A percentile compares a stretch with the other conserved stretches of the same genome.
phyloP scores from a whole-genome alignment of 1,139 yeast species.

The Petasospora rhodanensis region DNA sequence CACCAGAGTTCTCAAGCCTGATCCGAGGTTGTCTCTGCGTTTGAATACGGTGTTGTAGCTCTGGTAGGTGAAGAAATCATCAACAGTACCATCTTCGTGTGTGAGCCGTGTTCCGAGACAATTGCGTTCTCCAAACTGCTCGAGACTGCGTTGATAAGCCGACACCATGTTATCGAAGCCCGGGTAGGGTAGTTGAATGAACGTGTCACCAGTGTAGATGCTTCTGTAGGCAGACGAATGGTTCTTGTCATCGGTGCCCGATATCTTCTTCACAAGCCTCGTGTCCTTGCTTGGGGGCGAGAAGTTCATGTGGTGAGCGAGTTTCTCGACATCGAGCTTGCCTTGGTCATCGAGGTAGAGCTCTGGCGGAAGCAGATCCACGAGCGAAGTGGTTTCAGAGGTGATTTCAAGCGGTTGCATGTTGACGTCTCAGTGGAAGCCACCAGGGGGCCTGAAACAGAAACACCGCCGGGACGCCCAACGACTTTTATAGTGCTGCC shows the following conservation, averaged over 20 bases:
- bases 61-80: constrained; percentile 42
- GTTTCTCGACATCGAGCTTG: constrained; percentile 4
- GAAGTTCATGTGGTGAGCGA: constrained; percentile 3
- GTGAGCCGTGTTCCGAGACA: constrained; percentile 37
- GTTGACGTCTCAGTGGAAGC: no score
- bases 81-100: constrained; percentile 19
- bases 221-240: constrained; percentile 11
- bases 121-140: constrained; percentile 24
- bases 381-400: no score
- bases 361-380: no score
- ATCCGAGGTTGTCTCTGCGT: constrained; percentile 50
- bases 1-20: constrained; percentile 48
- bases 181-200: constrained; percentile 38
- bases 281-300: constrained; percentile 1
- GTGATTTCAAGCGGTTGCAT: no score
- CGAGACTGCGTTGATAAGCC: constrained; percentile 32
- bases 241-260: constrained; percentile 2
- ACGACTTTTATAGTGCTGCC: no score
- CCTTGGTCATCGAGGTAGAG: constrained; percentile 8
- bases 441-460: no score
- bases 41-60: constrained; percentile 38
- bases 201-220: constrained; percentile 9
- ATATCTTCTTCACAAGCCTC: constrained; percentile 3
- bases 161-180: constrained; percentile 35
- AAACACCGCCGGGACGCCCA: no score